Conservation (phyloP, 176 grass and related monocot genomes). For the Saccharum officinarum region DNA sequence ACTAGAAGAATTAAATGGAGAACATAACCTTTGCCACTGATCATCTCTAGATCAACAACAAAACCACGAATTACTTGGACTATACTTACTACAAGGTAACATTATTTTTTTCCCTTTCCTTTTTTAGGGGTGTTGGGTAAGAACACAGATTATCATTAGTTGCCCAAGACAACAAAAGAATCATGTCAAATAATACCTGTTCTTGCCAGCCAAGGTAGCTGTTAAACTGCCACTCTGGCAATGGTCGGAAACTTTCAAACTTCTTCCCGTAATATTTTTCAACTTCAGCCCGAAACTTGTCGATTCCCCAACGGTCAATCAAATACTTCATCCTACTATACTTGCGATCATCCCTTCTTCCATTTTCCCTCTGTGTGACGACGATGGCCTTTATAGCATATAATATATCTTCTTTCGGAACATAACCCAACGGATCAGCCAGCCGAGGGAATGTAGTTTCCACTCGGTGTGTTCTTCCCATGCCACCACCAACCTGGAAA, state of each 20-base stretch:
- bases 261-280: slow-evolving; percentile 99
- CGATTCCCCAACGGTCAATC: slow-evolving; percentile 88
- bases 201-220: slow-evolving; percentile 98
- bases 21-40: not conserved
- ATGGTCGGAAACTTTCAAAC: slow-evolving; percentile 63
- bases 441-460: slow-evolving; percentile 89
- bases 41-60: not conserved
- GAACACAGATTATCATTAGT: not conserved
- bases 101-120: not conserved
- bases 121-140: not conserved
- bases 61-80: not conserved
- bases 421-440: slow-evolving; percentile 86
- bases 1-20: not conserved
- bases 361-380: slow-evolving; percentile 95
- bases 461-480: slow-evolving; percentile 93
- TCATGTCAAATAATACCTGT: slow-evolving; percentile 56
- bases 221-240: slow-evolving; percentile 92
- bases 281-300: slow-evolving; percentile 73
- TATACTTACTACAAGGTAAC: not conserved
- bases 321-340: slow-evolving; percentile 99
- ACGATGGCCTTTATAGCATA: slow-evolving; percentile 97
- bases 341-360: slow-evolving; percentile 90
- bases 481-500: slow-evolving; percentile 95
- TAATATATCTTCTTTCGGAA: slow-evolving; percentile 97
- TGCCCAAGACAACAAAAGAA: not conserved